Evolutionary conservation across 2,329 filamentous ascomycete genomes (phyloP), one percentile per base, ranked within the genome.

Genomic region (Fusarium lyarnte): DNA sequence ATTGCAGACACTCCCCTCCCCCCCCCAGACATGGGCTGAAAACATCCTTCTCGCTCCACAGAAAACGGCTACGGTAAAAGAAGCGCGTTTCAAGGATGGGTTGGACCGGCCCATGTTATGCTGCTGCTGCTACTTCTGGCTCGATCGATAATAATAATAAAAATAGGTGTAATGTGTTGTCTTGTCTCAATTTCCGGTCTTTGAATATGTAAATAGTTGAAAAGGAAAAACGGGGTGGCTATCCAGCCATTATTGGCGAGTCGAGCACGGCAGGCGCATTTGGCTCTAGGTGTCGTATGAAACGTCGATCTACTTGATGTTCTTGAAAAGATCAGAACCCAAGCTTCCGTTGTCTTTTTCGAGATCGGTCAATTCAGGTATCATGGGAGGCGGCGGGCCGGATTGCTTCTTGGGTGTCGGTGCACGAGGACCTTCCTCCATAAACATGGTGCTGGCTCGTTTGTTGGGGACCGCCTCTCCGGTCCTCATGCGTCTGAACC

Each of bases 361-460:
- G 61, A 89, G 81, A 53, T 86, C 84, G 74, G 80, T 83, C 54
- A 90, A 81, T 77, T 90, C 88, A 25, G 88, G 88, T 55, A 90
- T 90, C 87, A 87, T 89, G 29, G 88, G 88, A 41, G 88, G 87
- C 62, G 88, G 88, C 13, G 88, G 87, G 16, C 85, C 86, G 39
- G 78, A 70, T 10, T 82, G 79, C 69, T 84, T 85, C 76, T 78
- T 75, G 53, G 71, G 60, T 43, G 78, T 76, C 58, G 79, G 73
- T 33, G 74, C 60, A 14, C 68, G 69, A 54, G 79, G 66, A 31
- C 78, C 58, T 51, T 83, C 81, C 49, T 86, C 82, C 62, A 74
- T 52, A 47, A 84, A 82, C 51, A 84, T 71, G 64, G 85, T 77
- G 76, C 84, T 86, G 49, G 83, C 76, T 43, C 86, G 86, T 73